A percentile compares a stretch with the other conserved stretches of the same genome.
Evolutionary conservation across 371 early-diverging fungal genomes (phyloP).

Genomic region (Dinochytrium kinnereticum): DNA sequence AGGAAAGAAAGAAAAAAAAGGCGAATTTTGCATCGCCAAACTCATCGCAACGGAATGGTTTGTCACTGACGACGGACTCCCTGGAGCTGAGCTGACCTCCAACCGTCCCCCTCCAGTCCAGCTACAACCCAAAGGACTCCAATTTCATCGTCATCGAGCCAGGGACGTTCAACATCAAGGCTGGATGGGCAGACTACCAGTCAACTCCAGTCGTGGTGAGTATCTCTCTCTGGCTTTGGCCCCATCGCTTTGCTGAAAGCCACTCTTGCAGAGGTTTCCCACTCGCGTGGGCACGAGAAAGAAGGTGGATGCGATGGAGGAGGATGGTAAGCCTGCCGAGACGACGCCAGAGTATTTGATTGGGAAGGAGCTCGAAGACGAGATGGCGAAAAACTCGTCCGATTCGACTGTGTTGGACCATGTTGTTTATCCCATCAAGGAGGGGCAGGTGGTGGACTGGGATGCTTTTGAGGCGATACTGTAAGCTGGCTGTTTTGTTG

Average conservation of each 20-base stretch:
- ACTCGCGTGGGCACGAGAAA: conserved; percentile 12
- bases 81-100: neutral
- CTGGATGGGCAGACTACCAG: conserved; percentile 76
- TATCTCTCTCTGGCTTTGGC: neutral
- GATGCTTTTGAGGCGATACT: conserved; percentile 75
- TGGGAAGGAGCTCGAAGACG: conserved; percentile 46
- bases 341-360: conserved; percentile 34
- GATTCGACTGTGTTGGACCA: neutral
- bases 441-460: conserved; percentile 76
- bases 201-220: conserved; percentile 66
- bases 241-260: neutral
- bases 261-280: conserved; percentile 15
- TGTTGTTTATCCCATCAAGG: conserved; percentile 60
- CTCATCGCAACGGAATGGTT: too few species aligned
- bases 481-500: conserved; percentile 41
- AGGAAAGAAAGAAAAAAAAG: too few species aligned
- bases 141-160: conserved; percentile 79
- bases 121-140: conserved; percentile 13
- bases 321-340: conserved; percentile 1
- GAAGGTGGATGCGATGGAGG: neutral
- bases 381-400: conserved; percentile 34
- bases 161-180: conserved; percentile 67
- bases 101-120: neutral
- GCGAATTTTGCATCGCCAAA: too few species aligned
- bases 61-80: neutral